These are phyloP conservation scores for Mortierella alpina DNA, from an alignment of 192 early-diverging fungal genomes.

Conservation along the genomic window DNA sequence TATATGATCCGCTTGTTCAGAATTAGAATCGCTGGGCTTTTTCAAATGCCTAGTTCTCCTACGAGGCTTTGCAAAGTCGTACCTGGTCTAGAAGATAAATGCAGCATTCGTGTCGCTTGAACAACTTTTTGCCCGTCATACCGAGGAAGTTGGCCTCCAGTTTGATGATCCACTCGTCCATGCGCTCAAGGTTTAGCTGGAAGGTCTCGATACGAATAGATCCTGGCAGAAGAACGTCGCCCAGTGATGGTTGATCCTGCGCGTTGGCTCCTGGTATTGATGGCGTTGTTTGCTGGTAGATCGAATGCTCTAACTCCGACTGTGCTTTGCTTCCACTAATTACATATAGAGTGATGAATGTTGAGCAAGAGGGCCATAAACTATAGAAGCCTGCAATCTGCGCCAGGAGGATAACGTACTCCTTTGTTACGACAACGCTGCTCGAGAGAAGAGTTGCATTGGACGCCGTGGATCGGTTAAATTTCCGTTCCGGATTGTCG, in stretches of 20 bases:
- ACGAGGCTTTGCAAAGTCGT: background rate
- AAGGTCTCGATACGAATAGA: slow-evolving; percentile 20
- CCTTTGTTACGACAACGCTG: background rate
- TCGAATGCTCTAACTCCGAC: slow-evolving; percentile 1
- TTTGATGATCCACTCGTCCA: slow-evolving; percentile 36
- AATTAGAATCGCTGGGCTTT: background rate
- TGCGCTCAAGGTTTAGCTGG: slow-evolving; percentile 21
- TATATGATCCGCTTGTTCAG: background rate
- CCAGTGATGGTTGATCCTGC: background rate
- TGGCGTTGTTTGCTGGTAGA: slow-evolving; percentile 7
- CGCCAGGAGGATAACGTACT: background rate
- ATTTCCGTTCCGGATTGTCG: slow-evolving; percentile 5
- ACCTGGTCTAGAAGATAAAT: slow-evolving; percentile 58
- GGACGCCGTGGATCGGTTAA: background rate
- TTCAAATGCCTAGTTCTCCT: too few relatives aligned
- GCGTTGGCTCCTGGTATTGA: background rate
- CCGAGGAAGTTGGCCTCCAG: slow-evolving; percentile 36
- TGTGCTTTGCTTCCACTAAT: slow-evolving; percentile 8
- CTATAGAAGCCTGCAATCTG: background rate
- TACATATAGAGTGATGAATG: background rate
- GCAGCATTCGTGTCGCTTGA: slow-evolving; percentile 53
- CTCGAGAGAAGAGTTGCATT: slow-evolving; percentile 7
- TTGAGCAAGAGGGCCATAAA: background rate
- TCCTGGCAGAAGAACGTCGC: slow-evolving; percentile 24
- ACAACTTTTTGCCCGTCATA: slow-evolving; percentile 41